Base-by-base conservation (phyloP, 805 yeast species). In the Yarrowia sp. region DNA sequence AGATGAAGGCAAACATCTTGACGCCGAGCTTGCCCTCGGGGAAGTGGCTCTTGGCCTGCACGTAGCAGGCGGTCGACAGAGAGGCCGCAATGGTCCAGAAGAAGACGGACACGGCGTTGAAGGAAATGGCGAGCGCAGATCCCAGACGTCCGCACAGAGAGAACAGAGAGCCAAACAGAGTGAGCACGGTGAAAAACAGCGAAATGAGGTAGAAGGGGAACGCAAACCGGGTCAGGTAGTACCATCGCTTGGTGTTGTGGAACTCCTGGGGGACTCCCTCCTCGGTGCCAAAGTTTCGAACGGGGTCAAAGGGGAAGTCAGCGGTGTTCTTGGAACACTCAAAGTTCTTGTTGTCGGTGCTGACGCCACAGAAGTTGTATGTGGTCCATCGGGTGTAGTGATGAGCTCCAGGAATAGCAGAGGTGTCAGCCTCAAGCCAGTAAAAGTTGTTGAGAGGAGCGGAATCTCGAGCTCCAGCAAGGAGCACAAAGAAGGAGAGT, bases 231-330 rank as follows among this genome's bases (percentile, higher is more conserved):
- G 90, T 82, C 71, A 87, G 76, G 76, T 86, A 87, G 77, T 81
- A 90, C 74, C 82, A 86, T 45, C 15, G 76, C 68, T 82, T 78
- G 68, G 84, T 79, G 73, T 80, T 74, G 61, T 77, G 69, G 69
- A 91, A 86, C 31, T 77, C 76, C 2, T 72, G 39, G 31, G 96
- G 96, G 60, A 87, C 81, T 58, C 80, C 81, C 7, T 68, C 66
- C 44, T 78, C 71, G 62, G 86, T 79, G 53, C 80, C 82, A 71
- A 91, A 91, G 78, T 90, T 90, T 71, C 84, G 85, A 53, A 76
- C 83, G 33, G 97, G 97, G 31, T 96, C 89, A 73, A 92, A 85
- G 47, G 97, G 91, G 76, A 81, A 86, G n/a, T 90, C 98, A 17
- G 97, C 88, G 51, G 75, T 73, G 71, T 81, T 82, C 18, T 75